These are phyloP conservation scores for Penicillium frequentans DNA, from an alignment of 2,329 filamentous ascomycete genomes.

Conservation along the genomic window DNA sequence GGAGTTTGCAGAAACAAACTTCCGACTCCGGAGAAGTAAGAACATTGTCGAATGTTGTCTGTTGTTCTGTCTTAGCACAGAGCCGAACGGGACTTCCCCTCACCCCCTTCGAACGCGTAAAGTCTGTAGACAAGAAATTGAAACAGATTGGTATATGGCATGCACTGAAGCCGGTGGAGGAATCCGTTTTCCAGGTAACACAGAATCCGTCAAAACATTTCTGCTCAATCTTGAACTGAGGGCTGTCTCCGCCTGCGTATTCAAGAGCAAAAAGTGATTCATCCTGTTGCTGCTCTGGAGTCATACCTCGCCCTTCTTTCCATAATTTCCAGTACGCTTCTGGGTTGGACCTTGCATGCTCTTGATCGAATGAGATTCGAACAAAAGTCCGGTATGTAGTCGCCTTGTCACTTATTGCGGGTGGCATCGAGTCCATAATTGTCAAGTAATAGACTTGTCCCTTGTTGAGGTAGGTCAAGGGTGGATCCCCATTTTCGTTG, in stretches of 20 bases:
- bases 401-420: neutral
- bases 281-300: neutral
- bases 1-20: constrained; percentile 89
- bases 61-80: constrained; percentile 77
- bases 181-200: constrained; percentile 75
- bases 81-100: constrained; percentile 91
- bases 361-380: neutral
- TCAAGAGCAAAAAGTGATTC: constrained; percentile 64
- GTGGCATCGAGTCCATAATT: neutral
- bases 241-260: constrained; percentile 68
- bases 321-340: neutral
- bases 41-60: constrained; percentile 39
- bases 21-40: constrained; percentile 50
- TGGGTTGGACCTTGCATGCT: neutral
- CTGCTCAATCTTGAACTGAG: constrained; percentile 65
- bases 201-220: constrained; percentile 90
- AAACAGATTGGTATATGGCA: constrained; percentile 87
- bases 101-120: constrained; percentile 94
- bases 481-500: neutral
- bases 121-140: constrained; percentile 97
- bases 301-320: neutral
- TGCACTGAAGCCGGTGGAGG: constrained; percentile 58
- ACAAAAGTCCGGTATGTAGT: neutral
- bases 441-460: neutral
- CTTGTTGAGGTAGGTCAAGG: neutral